phyloP scores from a whole-genome alignment of 2,329 filamentous ascomycete species.

The Alternaria viburni region DNA sequence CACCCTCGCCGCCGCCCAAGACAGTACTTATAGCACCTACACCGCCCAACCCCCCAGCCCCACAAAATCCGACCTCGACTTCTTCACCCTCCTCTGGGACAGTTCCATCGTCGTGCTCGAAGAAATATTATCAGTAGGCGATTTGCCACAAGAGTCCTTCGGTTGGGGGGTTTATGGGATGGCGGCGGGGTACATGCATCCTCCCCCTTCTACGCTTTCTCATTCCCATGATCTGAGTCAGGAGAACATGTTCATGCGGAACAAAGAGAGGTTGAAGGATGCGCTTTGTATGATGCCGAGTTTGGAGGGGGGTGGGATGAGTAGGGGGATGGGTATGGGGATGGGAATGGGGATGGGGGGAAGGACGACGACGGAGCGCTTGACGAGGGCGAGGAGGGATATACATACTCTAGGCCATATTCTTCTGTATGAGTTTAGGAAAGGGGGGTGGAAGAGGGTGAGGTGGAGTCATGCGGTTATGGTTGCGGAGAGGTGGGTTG shows the following conservation, averaged over 20 bases:
- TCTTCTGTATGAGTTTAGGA: slow-evolving; percentile 21
- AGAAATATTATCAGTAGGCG: slow-evolving; percentile 8
- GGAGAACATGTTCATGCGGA: slow-evolving; percentile 6
- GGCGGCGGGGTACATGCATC: slow-evolving; percentile 21
- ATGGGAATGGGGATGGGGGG: too few relatives aligned
- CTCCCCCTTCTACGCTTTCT: not conserved
- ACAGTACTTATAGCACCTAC: slow-evolving; percentile 5
- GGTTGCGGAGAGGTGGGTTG: slow-evolving; percentile 26
- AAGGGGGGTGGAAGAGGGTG: slow-evolving; percentile 18
- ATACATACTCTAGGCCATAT: slow-evolving; percentile 24
- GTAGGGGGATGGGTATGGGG: too few relatives aligned
- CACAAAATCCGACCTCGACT: slow-evolving; percentile 17
- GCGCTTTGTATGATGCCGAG: slow-evolving; percentile 14
- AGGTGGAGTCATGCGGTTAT: slow-evolving; percentile 26
- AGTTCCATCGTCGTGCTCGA: slow-evolving; percentile 18
- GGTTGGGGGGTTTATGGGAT: slow-evolving; percentile 28
- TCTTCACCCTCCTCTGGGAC: slow-evolving; percentile 22
- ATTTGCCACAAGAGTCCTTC: slow-evolving; percentile 21
- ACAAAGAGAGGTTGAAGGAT: slow-evolving; percentile 18
- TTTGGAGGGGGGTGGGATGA: not conserved
- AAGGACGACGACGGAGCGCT: not conserved
- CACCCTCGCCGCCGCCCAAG: slow-evolving; percentile 28
- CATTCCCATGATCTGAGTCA: not conserved
- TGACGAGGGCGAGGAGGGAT: slow-evolving; percentile 19
- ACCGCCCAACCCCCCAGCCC: slow-evolving; percentile 15